A percentile compares a stretch with the other conserved stretches of the same genome.
These are phyloP conservation scores for Zizania latifolia DNA, from an alignment of 176 grass and related monocot genomes.

Conservation along the genomic window DNA sequence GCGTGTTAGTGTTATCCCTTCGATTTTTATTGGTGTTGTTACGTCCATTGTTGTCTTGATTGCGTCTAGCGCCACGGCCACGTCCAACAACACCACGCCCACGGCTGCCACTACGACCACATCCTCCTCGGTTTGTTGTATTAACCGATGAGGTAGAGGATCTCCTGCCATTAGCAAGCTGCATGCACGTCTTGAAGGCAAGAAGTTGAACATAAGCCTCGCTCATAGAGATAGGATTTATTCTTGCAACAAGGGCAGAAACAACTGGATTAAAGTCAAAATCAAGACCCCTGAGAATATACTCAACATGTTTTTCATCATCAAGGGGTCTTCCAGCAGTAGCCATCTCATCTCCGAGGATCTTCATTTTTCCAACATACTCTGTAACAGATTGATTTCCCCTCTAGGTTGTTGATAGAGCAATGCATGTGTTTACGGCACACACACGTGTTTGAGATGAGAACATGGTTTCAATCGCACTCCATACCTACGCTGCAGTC, in stretches of 20 bases:
- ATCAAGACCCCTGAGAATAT: too few relatives aligned
- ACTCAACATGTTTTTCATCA: not conserved
- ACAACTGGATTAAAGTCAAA: not conserved
- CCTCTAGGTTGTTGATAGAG: not conserved
- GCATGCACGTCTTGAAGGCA: not conserved
- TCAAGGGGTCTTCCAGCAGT: not conserved
- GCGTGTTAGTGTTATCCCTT: too few relatives aligned
- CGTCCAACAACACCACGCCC: not conserved
- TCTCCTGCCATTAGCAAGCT: fast-evolving
- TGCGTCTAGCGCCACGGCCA: not conserved
- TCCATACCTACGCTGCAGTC: not conserved
- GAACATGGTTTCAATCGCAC: not conserved
- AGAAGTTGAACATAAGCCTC: not conserved
- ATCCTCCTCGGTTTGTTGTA: not conserved
- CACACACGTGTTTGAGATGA: not conserved
- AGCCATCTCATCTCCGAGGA: not conserved
- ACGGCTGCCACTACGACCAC: not conserved
- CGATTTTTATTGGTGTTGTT: not conserved
- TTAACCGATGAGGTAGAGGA: not conserved
- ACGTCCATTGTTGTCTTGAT: not conserved
- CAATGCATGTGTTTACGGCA: not conserved
- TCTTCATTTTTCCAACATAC: not conserved
- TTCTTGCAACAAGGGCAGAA: not conserved
- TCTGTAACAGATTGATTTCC: not conserved
- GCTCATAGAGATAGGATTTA: fast-evolving